These are phyloP conservation scores for Pyrenopolyporus hunteri DNA, from an alignment of 495 filamentous ascomycete genomes.

Conservation along the genomic window DNA sequence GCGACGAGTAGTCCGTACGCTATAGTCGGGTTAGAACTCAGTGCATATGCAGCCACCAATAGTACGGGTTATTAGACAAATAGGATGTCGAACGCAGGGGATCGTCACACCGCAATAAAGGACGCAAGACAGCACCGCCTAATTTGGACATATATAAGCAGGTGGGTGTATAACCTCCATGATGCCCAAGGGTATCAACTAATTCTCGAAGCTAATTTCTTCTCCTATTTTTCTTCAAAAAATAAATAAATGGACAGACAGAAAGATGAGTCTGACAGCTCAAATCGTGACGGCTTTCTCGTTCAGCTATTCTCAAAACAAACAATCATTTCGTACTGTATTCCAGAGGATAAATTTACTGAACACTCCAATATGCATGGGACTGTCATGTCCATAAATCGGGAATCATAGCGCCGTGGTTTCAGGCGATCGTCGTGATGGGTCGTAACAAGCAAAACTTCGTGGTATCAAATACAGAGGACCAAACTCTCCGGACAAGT, in stretches of 20 bases:
- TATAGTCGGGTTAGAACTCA: constrained; percentile 5
- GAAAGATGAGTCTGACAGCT: constrained; percentile 23
- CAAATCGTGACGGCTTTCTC: constrained; percentile 33
- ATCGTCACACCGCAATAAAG: constrained; percentile 32
- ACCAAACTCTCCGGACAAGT: constrained; percentile 4
- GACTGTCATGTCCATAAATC: constrained; percentile 35
- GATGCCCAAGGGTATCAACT: constrained; percentile 36
- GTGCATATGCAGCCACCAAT: constrained; percentile 33
- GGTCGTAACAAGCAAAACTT: constrained; percentile 37
- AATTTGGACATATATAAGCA: constrained; percentile 19
- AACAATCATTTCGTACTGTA: constrained; percentile 30
- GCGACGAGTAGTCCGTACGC: not conserved
- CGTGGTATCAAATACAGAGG: constrained; percentile 38
- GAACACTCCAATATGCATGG: constrained; percentile 36
- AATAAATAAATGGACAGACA: constrained; percentile 32
- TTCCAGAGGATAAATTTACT: constrained; percentile 30
- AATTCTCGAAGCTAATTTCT: constrained; percentile 18
- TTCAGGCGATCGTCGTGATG: constrained; percentile 31
- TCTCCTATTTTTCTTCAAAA: constrained; percentile 16
- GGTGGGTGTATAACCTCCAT: constrained; percentile 22
- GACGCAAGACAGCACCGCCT: not conserved
- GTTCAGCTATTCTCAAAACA: constrained; percentile 24
- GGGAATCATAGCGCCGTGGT: constrained; percentile 32
- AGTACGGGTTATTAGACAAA: constrained; percentile 28
- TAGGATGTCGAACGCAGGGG: constrained; percentile 7